Base-by-base conservation (phyloP, 1,139 yeast species). In the Geotrichum reessii region DNA sequence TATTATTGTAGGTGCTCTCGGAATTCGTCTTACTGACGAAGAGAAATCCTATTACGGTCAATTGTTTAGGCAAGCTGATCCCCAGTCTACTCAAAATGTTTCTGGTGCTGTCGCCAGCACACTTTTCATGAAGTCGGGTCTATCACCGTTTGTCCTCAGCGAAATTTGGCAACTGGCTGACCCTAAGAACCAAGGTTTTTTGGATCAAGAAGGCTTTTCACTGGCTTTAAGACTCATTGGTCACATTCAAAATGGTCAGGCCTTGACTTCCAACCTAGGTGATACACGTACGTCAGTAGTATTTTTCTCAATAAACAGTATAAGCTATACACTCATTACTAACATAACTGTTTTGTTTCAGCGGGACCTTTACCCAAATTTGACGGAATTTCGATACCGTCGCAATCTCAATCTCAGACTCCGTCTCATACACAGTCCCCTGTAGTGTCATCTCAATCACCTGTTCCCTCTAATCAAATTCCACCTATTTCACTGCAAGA, bases 111-210 rank as follows among this genome's bases (percentile, higher is more conserved):
- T 86, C 57, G 91, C 96, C 17, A 81, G 95, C 65, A 78, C 88
- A 7, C 78, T 95, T 3, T 84, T 93, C 65, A 96, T 91, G 67
- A 86, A 87, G 61, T 86, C 96, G 1, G 95, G 96, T 0, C 79
- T 93, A 57, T 85, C 95, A 6, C 86, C 95, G 2, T 78, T 84
- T 21, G 76, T 82, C 47, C 77, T 93, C 56, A 96, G 97, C 4
- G 95, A 91, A 72, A 86, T 95, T 62, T 95, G 99, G 99, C 95
- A 88, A 71, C 71, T 87, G 52, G 92, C 96, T 17, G 99, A 93
- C 74, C 80, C 82, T 17, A 85, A 84, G 62, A 91, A 90, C 73
- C 79, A 85, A 64, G 99, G 99, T 0, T 88, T 86, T 70, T 77
- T 95, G 64, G 86, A 87, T 65, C 90, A 86, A 69, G 79, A 81